Evolutionary conservation across 2,329 filamentous ascomycete species (phyloP).

Genomic region (Fusarium drepaniforme): DNA sequence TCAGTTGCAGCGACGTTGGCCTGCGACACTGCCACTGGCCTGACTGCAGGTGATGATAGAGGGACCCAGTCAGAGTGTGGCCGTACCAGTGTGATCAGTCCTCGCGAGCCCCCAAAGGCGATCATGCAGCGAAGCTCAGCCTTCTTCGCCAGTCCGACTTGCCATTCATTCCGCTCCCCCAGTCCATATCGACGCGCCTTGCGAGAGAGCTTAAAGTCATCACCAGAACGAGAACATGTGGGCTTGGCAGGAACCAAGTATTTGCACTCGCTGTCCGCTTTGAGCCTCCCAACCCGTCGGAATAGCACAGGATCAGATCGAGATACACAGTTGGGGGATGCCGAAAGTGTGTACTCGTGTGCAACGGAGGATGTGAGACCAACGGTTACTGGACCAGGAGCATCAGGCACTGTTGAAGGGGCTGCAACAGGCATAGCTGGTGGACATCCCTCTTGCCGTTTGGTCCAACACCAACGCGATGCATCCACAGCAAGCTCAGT

Average conservation of each 20-base stretch:
- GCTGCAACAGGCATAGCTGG: background rate
- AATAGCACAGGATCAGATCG: conserved; percentile 56
- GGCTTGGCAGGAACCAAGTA: conserved; percentile 51
- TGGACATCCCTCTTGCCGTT: conserved; percentile 24
- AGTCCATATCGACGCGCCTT: conserved; percentile 69
- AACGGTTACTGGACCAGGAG: background rate
- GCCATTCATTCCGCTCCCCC: conserved; percentile 64
- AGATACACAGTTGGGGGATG: conserved; percentile 53
- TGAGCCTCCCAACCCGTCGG: conserved; percentile 55
- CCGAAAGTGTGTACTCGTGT: conserved; percentile 64
- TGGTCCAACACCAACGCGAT: conserved; percentile 49
- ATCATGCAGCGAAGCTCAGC: conserved; percentile 59
- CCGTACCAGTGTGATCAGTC: background rate
- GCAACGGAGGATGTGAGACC: conserved; percentile 38
- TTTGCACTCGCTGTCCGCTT: conserved; percentile 54
- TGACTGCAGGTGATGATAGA: background rate
- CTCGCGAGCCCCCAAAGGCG: conserved; percentile 41
- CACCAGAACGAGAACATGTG: conserved; percentile 42
- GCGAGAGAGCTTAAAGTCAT: conserved; percentile 58
- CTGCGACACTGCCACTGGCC: background rate
- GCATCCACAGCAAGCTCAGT: conserved; percentile 59
- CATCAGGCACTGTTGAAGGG: background rate
- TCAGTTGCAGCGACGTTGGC: background rate
- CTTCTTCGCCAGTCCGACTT: conserved; percentile 65
- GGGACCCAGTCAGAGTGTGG: background rate